Evolutionary conservation across 148 eudicot species (phyloP).

Genomic region (Drosera capensis): DNA sequence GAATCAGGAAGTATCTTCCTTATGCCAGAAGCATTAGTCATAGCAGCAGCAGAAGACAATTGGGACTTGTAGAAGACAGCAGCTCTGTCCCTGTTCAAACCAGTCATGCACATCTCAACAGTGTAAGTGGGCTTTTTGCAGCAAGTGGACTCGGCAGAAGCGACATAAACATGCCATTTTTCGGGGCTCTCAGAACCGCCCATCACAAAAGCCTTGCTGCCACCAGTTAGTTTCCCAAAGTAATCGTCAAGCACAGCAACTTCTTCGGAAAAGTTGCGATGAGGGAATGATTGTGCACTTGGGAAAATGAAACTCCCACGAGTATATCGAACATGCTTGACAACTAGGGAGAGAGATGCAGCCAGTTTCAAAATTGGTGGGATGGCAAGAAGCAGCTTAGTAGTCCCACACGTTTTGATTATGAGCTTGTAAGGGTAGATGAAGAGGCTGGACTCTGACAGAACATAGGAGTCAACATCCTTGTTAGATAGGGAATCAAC

Average conservation of each 20-base stretch:
- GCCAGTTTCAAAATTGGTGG: slow-evolving; percentile 36
- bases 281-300: slow-evolving; percentile 32
- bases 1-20: slow-evolving; percentile 24
- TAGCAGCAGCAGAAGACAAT: slow-evolving; percentile 16
- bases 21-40: slow-evolving; percentile 24
- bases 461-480: slow-evolving; percentile 49
- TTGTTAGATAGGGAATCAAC: slow-evolving; percentile 30
- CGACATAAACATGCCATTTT: slow-evolving; percentile 37
- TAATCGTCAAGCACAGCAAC: slow-evolving; percentile 25
- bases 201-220: slow-evolving; percentile 25
- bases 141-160: slow-evolving; percentile 15
- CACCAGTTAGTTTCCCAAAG: slow-evolving; percentile 21
- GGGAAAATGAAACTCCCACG: slow-evolving; percentile 51
- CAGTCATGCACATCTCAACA: slow-evolving; percentile 40
- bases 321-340: slow-evolving; percentile 37
- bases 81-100: slow-evolving; percentile 23
- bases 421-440: slow-evolving; percentile 36
- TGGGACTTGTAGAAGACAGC: slow-evolving; percentile 23
- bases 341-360: slow-evolving; percentile 24
- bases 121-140: slow-evolving; percentile 18
- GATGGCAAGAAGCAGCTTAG: slow-evolving; percentile 34
- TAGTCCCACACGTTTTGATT: slow-evolving; percentile 57
- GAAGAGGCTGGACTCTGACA: slow-evolving; percentile 56
- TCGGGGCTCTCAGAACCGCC: slow-evolving; percentile 25
- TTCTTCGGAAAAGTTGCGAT: too few relatives aligned